phyloP scores from a whole-genome alignment of 805 yeast genomes.

The Monosporozyma solicola region DNA sequence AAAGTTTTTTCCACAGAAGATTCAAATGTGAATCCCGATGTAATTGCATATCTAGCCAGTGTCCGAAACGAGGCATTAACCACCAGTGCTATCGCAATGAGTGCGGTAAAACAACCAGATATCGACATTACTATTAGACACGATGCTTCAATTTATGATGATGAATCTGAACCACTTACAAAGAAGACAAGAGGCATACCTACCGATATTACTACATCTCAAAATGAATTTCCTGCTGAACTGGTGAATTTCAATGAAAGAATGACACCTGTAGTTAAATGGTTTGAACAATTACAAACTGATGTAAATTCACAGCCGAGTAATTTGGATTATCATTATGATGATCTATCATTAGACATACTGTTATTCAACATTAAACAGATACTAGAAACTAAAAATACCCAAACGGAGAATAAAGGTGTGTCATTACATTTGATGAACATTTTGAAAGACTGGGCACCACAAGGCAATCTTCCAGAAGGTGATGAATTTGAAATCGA shows the following conservation, averaged over 20 bases:
- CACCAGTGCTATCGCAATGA: slow-evolving; percentile 5
- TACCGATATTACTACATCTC: background rate
- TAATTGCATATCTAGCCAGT: slow-evolving; percentile 14
- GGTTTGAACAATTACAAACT: slow-evolving; percentile 11
- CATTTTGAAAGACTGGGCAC: slow-evolving; percentile 10
- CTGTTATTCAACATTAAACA: slow-evolving; percentile 14
- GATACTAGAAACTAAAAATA: slow-evolving; percentile 7
- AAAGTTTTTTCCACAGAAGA: slow-evolving; percentile 22
- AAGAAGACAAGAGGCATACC: background rate
- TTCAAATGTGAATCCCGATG: slow-evolving; percentile 21
- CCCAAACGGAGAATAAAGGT: slow-evolving; percentile 6
- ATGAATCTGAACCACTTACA: slow-evolving; percentile 6
- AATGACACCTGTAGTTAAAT: slow-evolving; percentile 6
- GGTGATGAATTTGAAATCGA: slow-evolving; percentile 6
- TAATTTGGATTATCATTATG: slow-evolving; percentile 10
- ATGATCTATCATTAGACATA: slow-evolving; percentile 12
- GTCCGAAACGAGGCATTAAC: slow-evolving; percentile 26
- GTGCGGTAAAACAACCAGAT: background rate
- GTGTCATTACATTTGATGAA: slow-evolving; percentile 10
- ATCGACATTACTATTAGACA: slow-evolving; percentile 2
- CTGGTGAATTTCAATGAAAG: slow-evolving; percentile 3
- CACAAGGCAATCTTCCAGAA: background rate
- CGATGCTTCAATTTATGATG: slow-evolving; percentile 22
- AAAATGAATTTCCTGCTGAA: background rate
- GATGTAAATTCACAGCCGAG: slow-evolving; percentile 1